Percentiles rank a stretch among this genome's conserved stretches.
These are phyloP conservation scores for Ailanthus altissimus DNA, from an alignment of 345 rosid species.

Conservation along the genomic window DNA sequence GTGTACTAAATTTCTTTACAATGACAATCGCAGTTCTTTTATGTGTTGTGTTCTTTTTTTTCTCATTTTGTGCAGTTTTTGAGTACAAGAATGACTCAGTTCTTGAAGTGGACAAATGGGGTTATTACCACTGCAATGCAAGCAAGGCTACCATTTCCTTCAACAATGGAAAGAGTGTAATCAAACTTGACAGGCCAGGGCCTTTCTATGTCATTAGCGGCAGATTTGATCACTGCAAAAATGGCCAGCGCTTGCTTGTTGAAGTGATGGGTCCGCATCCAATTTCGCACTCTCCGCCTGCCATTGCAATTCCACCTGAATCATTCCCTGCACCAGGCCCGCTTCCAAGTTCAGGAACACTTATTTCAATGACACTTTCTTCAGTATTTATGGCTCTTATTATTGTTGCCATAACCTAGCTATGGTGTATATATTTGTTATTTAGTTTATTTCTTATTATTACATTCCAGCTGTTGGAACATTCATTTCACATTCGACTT, in stretches of 20 bases:
- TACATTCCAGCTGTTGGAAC: not conserved
- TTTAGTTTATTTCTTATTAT: not conserved
- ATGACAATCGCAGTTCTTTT: not conserved
- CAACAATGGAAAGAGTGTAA: conserved; percentile 60
- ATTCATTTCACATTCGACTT: too few species aligned
- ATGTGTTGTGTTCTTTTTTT: not conserved
- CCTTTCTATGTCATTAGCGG: conserved; percentile 83
- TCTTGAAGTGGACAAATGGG: conserved; percentile 71
- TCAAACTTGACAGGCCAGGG: conserved; percentile 67
- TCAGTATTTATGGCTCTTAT: conserved; percentile 21
- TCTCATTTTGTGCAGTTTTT: conserved; percentile 38
- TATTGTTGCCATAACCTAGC: conserved; percentile 15
- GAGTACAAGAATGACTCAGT: conserved; percentile 76
- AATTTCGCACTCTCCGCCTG: conserved; percentile 27
- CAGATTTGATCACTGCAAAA: conserved; percentile 51
- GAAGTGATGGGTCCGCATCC: conserved; percentile 66
- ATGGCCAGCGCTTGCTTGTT: conserved; percentile 66
- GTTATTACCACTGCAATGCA: conserved; percentile 67
- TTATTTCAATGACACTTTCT: conserved; percentile 12
- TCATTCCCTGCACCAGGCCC: conserved; percentile 33
- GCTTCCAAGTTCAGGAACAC: conserved; percentile 37
- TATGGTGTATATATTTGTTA: not conserved
- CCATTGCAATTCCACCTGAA: conserved; percentile 37
- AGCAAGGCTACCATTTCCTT: conserved; percentile 43
- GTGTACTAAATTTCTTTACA: too few species aligned